These are phyloP conservation scores for Oryza punctata DNA, from an alignment of 176 grass and related monocot species.

Conservation along the genomic window DNA sequence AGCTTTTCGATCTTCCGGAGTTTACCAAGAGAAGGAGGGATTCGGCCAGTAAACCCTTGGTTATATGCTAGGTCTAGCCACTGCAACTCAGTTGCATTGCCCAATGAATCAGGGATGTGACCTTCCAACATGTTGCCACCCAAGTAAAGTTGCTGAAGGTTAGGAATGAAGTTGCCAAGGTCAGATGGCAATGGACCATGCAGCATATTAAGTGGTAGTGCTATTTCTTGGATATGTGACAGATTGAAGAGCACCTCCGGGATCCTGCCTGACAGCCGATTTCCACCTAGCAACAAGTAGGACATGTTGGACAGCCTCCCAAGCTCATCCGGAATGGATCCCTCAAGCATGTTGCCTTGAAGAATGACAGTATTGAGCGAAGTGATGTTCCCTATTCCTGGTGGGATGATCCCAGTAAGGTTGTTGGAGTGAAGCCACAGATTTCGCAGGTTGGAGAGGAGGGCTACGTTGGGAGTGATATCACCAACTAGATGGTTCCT, in stretches of 20 bases:
- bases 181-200: no score
- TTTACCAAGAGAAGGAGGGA: no score
- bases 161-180: no score
- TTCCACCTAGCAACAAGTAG: background rate
- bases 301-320: conserved; percentile 18
- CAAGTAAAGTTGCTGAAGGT: no score
- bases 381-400: conserved; percentile 43
- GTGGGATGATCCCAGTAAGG: conserved; percentile 44
- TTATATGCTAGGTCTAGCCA: no score
- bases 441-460: conserved; percentile 23
- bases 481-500: conserved; percentile 30
- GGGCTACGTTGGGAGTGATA: conserved; percentile 33
- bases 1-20: no score
- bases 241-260: conserved; percentile 4
- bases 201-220: background rate
- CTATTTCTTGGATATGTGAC: background rate
- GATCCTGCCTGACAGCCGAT: conserved; percentile 15
- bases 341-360: conserved; percentile 16
- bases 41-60: no score
- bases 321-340: conserved; percentile 31
- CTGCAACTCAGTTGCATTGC: no score
- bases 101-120: no score
- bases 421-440: conserved; percentile 18
- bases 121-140: no score
- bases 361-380: background rate